These are phyloP conservation scores for Sordaria brevicollis DNA, from an alignment of 495 filamentous ascomycete species.

Conservation along the genomic window DNA sequence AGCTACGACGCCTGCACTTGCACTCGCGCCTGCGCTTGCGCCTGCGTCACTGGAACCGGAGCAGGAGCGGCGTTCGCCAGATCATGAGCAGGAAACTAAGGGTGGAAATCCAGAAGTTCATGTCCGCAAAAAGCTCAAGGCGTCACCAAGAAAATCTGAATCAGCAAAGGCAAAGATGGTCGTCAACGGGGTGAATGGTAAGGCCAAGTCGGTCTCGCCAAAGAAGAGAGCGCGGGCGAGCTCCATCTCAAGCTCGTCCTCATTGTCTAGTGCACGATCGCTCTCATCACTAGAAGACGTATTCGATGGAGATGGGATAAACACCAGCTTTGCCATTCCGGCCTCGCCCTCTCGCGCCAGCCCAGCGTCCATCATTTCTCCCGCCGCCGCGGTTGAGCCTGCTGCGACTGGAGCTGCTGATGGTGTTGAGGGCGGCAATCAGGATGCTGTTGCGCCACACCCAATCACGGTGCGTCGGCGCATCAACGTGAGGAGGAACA, in stretches of 20 bases:
- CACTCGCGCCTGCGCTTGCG: neutral
- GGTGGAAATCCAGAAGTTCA: slow-evolving; percentile 6
- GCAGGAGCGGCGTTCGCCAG: slow-evolving; percentile 2
- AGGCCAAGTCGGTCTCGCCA: slow-evolving; percentile 15
- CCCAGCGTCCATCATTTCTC: slow-evolving; percentile 16
- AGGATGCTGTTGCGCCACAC: slow-evolving; percentile 4
- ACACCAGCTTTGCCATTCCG: slow-evolving; percentile 4
- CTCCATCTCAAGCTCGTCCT: slow-evolving; percentile 22
- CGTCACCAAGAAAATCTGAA: slow-evolving; percentile 11
- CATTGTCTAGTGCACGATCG: slow-evolving; percentile 23
- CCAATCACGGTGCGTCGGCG: slow-evolving; percentile 21
- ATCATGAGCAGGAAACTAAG: neutral
- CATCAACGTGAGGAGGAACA: slow-evolving; percentile 22
- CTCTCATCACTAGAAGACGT: slow-evolving; percentile 17
- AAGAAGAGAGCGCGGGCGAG: slow-evolving; percentile 10
- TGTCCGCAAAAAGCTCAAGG: slow-evolving; percentile 23
- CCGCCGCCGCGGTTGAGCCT: slow-evolving; percentile 1
- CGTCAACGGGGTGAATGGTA: slow-evolving; percentile 12
- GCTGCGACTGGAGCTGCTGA: neutral
- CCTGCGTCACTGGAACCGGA: neutral
- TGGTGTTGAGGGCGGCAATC: neutral
- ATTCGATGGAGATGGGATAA: slow-evolving; percentile 8
- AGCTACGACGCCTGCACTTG: slow-evolving; percentile 1
- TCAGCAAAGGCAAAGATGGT: slow-evolving; percentile 11
- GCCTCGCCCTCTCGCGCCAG: slow-evolving; percentile 16